Conservation (phyloP, 2,329 filamentous ascomycete species). For the Xylariaceae sp. region DNA sequence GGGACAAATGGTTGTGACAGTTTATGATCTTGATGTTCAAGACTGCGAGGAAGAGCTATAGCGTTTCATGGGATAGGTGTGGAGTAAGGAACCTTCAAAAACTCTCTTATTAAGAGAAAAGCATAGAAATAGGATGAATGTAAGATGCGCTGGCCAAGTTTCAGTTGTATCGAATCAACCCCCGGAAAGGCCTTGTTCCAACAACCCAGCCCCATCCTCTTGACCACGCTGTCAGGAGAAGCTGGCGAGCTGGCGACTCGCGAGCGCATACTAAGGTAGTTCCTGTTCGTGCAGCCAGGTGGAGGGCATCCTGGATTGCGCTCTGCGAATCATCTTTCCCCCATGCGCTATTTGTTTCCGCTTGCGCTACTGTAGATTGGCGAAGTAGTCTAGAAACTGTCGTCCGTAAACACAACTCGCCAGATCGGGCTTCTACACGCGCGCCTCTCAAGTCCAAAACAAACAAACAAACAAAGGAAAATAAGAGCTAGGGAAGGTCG, state of each 20-base stretch:
- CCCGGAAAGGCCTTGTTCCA: slow-evolving; percentile 36
- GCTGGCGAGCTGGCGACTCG: slow-evolving; percentile 21
- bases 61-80: slow-evolving; percentile 13
- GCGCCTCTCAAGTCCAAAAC: slow-evolving; percentile 13
- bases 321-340: slow-evolving; percentile 40
- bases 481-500: slow-evolving; percentile 7
- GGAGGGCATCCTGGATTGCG: slow-evolving; percentile 36
- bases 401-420: slow-evolving; percentile 2
- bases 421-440: slow-evolving; percentile 18
- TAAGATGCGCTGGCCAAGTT: slow-evolving; percentile 45
- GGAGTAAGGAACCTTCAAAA: slow-evolving; percentile 27
- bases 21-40: slow-evolving; percentile 22
- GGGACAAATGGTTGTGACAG: slow-evolving; percentile 29
- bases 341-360: slow-evolving; percentile 37
- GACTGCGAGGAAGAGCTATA: slow-evolving; percentile 10
- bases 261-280: slow-evolving; percentile 19
- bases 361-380: slow-evolving; percentile 30
- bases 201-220: slow-evolving; percentile 39
- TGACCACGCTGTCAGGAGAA: slow-evolving; percentile 33
- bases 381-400: slow-evolving; percentile 15
- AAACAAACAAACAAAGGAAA: slow-evolving; percentile 15
- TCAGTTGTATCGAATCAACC: slow-evolving; percentile 43
- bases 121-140: slow-evolving; percentile 28
- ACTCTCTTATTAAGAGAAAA: slow-evolving; percentile 24
- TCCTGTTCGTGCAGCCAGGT: slow-evolving; percentile 38